Evolutionary conservation across 331 rosid species (phyloP), one percentile per base, ranked within the genome.

Genomic region (Acacia concinna): DNA sequence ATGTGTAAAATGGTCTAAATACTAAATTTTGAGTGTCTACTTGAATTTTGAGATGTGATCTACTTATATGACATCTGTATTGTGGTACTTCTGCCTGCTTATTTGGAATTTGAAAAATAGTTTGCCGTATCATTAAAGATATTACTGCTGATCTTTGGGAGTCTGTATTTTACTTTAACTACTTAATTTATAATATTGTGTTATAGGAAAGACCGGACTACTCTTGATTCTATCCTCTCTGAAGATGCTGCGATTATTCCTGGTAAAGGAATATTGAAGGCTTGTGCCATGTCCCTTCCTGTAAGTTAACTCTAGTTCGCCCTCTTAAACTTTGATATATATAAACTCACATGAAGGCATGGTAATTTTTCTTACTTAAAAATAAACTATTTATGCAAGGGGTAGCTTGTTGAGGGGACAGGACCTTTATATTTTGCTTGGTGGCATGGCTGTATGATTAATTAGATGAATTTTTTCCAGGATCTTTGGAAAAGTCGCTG

Each of bases 401-500:
- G 46, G 40, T 30, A 35, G 71, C 27, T 40, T 25, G 32, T 27
- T 28, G 31, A 47, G 71, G 56, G 32, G 71, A 11, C 67, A 59
- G 44, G 6, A 56, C 63, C 72, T 59, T 2, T 20, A 20, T 66
- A 10, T 66, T 37, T 10, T 66, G 74, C 38, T 30, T 57, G 72
- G 10, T 49, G 38, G 56, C 28, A 67, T 56, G 64, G 64, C 40
- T 57, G 65, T 37, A 64, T 49, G 71, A 73, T 80, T 73, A 76
- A 77, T 52, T 43, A 43, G 73, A 63, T 75, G 65, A 3, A 41
- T 43, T 83, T 63, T 21, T 64, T 83, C 78, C 87, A 93, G 98
- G 97, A 91, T 85, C 91, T 95, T 38, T 95, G 98, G 98, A 90
- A 71, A 59, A 92, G 98, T 76, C 97, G 90, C 41, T 69, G 93